Evolutionary conservation across 2,329 filamentous ascomycete species (phyloP), one percentile per base, ranked within the genome.

Genomic region (Penicillium aurantiogriseum): DNA sequence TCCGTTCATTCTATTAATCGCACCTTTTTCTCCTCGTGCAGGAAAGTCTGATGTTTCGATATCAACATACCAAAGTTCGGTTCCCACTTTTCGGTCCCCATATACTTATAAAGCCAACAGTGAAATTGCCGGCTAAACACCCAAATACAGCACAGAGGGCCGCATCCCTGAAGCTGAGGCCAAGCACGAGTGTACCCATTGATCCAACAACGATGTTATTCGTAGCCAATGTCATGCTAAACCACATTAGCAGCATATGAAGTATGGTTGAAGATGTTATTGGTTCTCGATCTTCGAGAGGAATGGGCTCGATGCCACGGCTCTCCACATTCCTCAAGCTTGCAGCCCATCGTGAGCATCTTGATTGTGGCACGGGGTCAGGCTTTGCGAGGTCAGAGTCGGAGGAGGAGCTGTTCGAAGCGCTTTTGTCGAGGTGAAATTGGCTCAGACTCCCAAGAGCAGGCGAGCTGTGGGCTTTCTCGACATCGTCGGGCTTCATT

Each of bases 171-270:
- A 77, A 78, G 25, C 75, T 73, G 13, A 80, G 64, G 1, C 66
- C 62, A 54, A 76, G 70, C 1, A 75, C 69, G 9, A 77, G 54
- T 5, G 76, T 77, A 7, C 77, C 76, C 21, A 77, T 66, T n/a
- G 78, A 70, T 9, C 76, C 77, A 8, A 76, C 68, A 21, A 74
- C 67, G 27, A 79, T 71, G 50, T 79, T 79, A 58, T 76, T 78
- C 1, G 71, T 69, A 1, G 72, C 70, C 60, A 77, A 67, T 19
- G 72, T 71, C 65, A 75, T 74, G 39, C 73, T 75, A 45, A 76
- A 73, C 74, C 74, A 77, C 47, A 76, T 71, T 3, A 72, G 60
- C 21, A 71, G 45, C 64, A 72, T 72, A 44, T 71, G 65, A n/a
- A 72, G 61, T 8, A 63, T 64, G 1, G 63, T 63, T 1, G 68